Evolutionary conservation across 371 early-diverging fungal species (phyloP).

Genomic region (Funneliformis caledonium): DNA sequence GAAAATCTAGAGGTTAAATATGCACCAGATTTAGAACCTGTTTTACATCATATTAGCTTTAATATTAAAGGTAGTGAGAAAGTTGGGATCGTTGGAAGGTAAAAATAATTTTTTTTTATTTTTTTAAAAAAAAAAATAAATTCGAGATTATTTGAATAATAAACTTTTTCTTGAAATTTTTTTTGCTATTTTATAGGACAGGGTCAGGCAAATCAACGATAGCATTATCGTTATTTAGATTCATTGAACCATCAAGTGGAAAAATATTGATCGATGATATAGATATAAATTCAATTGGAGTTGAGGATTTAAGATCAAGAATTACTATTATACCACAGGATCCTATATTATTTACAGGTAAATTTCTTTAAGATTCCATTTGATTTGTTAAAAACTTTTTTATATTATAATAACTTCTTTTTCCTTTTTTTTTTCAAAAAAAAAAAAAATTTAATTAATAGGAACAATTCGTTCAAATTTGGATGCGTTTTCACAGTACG

Average conservation of each 20-base stretch:
- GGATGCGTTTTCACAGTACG: conserved; percentile 71
- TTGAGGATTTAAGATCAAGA: conserved; percentile 62
- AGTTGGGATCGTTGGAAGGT: conserved; percentile 53
- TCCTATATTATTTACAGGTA: conserved; percentile 54
- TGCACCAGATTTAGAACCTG: conserved; percentile 67
- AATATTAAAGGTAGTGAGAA: conserved; percentile 49
- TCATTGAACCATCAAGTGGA: conserved; percentile 69
- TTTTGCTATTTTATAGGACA: not conserved
- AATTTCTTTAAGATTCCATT: conserved; percentile 17
- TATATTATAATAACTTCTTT: conserved; percentile 32
- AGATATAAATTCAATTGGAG: conserved; percentile 66
- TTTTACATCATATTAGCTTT: conserved; percentile 61
- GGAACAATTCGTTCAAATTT: conserved; percentile 79
- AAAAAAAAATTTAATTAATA: conserved; percentile 47
- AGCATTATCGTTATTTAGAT: conserved; percentile 71
- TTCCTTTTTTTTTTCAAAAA: conserved; percentile 52
- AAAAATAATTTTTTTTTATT: not conserved
- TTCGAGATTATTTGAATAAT: not conserved
- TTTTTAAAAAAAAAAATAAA: not conserved
- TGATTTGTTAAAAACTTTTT: too few relatives aligned
- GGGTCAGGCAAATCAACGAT: conserved; percentile 55
- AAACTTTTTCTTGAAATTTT: not conserved
- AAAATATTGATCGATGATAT: conserved; percentile 72
- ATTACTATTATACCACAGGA: conserved; percentile 68
- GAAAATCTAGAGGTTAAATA: conserved; percentile 70